Conservation (phyloP, 306 rosid genomes). For the Begonia fuchsioides region DNA sequence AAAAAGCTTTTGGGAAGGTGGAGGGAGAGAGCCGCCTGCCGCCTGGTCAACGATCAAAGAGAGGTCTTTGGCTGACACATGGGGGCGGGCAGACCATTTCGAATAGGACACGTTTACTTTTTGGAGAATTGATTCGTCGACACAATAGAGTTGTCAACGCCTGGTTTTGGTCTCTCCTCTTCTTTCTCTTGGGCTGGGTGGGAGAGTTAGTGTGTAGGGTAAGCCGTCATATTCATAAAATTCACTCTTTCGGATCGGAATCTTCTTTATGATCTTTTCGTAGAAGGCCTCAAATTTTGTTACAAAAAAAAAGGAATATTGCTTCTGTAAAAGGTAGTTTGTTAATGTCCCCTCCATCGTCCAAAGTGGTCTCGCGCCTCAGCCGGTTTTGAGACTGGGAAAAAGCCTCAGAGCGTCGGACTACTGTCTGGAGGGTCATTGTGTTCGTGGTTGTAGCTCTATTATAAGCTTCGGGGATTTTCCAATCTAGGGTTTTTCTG, state of each 20-base stretch:
- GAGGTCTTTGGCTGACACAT: background rate
- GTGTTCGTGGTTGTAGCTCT: background rate
- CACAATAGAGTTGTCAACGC: constrained; percentile 1
- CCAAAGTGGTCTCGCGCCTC: too few species aligned
- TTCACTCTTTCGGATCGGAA: too few species aligned
- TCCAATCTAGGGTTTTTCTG: constrained; percentile 1
- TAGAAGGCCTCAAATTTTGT: too few species aligned
- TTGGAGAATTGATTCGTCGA: background rate
- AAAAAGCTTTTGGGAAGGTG: background rate
- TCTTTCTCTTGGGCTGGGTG: too few species aligned
- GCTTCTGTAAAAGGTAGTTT: too few species aligned
- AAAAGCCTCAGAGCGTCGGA: background rate
- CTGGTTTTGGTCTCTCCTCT: background rate
- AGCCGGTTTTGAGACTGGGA: background rate
- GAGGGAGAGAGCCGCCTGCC: constrained; percentile 6
- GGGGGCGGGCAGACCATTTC: background rate
- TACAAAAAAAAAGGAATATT: too few species aligned
- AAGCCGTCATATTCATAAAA: too few species aligned
- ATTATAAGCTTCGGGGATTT: constrained; percentile 1
- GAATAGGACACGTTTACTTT: constrained; percentile 7
- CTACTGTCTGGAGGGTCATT: too few species aligned
- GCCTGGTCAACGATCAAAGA: constrained; percentile 5
- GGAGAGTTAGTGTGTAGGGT: too few species aligned
- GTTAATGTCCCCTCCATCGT: too few species aligned
- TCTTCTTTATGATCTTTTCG: too few species aligned